Percentiles rank a stretch among this genome's conserved stretches.
These are phyloP conservation scores for Saitozyma sp. DNA, from an alignment of 768 basidiomycete genomes.

Conservation along the genomic window DNA sequence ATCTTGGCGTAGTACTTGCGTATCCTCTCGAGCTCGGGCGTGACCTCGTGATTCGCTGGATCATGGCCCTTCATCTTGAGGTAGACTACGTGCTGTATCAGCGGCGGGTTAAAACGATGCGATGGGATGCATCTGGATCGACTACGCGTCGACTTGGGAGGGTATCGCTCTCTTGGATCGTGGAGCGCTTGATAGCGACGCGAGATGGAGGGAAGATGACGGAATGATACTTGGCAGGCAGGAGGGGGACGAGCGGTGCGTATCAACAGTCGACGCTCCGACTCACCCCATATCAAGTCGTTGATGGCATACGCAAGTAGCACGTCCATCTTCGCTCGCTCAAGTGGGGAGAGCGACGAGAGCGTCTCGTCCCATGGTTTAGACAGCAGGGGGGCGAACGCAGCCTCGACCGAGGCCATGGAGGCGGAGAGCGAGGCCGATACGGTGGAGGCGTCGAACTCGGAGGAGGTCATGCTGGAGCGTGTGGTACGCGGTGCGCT, in stretches of 20 bases:
- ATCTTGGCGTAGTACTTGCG: conserved; percentile 50
- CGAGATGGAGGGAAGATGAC: too few species aligned
- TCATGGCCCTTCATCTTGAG: conserved; percentile 49
- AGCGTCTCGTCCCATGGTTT: conserved; percentile 33
- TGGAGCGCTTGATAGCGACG: too few species aligned
- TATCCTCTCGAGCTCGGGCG: conserved; percentile 50
- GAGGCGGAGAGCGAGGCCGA: conserved; percentile 26
- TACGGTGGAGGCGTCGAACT: conserved; percentile 24
- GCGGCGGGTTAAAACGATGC: neutral
- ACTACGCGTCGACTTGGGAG: too few species aligned
- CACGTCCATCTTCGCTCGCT: conserved; percentile 50
- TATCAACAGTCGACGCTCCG: neutral
- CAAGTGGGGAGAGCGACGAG: conserved; percentile 24
- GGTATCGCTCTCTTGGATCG: too few species aligned
- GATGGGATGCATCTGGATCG: conserved; percentile 4
- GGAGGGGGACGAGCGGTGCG: neutral
- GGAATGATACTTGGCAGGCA: neutral
- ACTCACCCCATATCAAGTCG: conserved; percentile 53
- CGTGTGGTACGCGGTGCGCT: too few species aligned
- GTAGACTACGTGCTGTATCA: conserved; percentile 32
- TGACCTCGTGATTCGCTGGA: conserved; percentile 47
- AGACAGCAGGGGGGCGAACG: conserved; percentile 32
- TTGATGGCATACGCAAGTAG: conserved; percentile 49
- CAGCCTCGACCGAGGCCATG: conserved; percentile 28
- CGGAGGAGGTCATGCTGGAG: neutral